These are phyloP conservation scores for Rhizophora apiculata DNA, from an alignment of 345 rosid genomes.

Conservation along the genomic window DNA sequence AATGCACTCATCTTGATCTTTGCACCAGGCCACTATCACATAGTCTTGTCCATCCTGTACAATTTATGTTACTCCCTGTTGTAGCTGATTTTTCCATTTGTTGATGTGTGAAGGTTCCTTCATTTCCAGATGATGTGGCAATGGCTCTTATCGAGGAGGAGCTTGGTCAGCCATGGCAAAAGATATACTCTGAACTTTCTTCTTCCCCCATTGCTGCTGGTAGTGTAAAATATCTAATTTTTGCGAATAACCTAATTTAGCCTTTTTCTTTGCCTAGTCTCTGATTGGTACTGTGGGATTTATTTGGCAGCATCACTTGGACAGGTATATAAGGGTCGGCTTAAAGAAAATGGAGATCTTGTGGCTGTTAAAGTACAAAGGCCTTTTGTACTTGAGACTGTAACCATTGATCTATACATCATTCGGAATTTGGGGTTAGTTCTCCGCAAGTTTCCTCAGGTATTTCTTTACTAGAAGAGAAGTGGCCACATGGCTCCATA, in stretches of 20 bases:
- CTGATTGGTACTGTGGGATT: slow-evolving; percentile 17
- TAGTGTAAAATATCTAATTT: slow-evolving; percentile 26
- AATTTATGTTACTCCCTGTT: not conserved
- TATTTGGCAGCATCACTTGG: slow-evolving; percentile 81
- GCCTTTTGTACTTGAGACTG: slow-evolving; percentile 96
- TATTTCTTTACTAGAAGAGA: slow-evolving; percentile 31
- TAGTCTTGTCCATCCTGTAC: not conserved
- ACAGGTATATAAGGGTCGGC: slow-evolving; percentile 87
- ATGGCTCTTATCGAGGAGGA: slow-evolving; percentile 95
- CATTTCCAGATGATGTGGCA: slow-evolving; percentile 94
- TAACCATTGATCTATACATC: slow-evolving; percentile 78
- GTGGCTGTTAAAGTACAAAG: slow-evolving; percentile 98
- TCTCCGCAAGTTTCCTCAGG: slow-evolving; percentile 94
- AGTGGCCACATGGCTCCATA: not conserved
- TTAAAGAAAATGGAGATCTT: slow-evolving; percentile 83
- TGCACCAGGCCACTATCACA: not conserved
- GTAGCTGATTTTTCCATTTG: slow-evolving; percentile 26
- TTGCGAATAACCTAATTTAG: slow-evolving; percentile 1
- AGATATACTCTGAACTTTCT: slow-evolving; percentile 83
- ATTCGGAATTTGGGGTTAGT: slow-evolving; percentile 80
- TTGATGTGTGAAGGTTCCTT: slow-evolving; percentile 76
- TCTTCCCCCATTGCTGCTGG: slow-evolving; percentile 97
- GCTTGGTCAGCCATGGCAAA: slow-evolving; percentile 88
- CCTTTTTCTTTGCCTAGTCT: slow-evolving; percentile 3
- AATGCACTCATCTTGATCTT: not conserved